phyloP scores from a whole-genome alignment of 2,329 filamentous ascomycete genomes.

The Paraconiothyrium sp. region DNA sequence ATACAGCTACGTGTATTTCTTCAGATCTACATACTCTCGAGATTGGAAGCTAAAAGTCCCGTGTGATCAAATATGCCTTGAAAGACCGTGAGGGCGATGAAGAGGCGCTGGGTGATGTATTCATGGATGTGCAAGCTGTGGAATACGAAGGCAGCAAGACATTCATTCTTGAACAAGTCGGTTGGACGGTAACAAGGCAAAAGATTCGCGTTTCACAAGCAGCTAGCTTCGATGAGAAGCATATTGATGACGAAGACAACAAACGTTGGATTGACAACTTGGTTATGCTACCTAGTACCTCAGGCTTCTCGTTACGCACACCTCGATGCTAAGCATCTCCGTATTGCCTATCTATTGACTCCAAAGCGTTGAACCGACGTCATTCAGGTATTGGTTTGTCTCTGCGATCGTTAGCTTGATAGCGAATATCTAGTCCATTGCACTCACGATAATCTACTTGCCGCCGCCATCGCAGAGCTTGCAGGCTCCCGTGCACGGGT shows the following conservation, averaged over 20 bases:
- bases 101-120: no score
- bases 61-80: no score
- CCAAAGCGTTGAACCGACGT: neutral
- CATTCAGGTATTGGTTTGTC: neutral
- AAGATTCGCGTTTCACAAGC: no score
- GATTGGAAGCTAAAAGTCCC: no score
- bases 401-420: neutral
- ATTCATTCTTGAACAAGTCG: no score
- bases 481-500: constrained; percentile 1
- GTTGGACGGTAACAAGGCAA: no score
- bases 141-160: no score
- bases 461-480: constrained; percentile 5
- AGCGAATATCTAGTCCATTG: neutral
- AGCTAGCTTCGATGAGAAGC: neutral
- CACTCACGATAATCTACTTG: constrained; percentile 1
- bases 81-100: no score
- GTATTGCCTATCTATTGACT: neutral
- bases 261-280: neutral
- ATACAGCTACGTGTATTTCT: no score
- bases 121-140: no score
- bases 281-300: neutral
- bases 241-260: neutral
- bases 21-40: no score
- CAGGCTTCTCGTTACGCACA: neutral
- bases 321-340: neutral